Evolutionary conservation across 306 rosid genomes (phyloP).

Genomic region (Prunus mongolica): DNA sequence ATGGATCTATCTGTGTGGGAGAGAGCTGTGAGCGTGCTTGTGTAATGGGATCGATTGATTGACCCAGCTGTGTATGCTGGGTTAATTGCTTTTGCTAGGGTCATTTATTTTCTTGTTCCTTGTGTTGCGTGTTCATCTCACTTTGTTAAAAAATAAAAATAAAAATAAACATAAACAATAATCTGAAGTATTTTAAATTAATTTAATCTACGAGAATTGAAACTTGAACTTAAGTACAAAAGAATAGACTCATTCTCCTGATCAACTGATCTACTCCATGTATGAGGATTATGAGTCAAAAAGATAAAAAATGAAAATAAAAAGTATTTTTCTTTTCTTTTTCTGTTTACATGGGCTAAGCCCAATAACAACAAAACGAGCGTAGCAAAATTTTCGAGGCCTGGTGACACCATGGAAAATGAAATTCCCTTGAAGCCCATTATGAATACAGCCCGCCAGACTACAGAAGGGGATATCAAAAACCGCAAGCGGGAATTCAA

Average conservation of each 20-base stretch:
- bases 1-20: background rate
- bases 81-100: background rate
- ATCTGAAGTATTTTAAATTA: no score
- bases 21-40: background rate
- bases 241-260: fast-evolving
- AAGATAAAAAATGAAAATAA: background rate
- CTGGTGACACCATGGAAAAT: background rate
- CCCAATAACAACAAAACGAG: no score
- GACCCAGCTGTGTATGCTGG: background rate
- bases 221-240: no score
- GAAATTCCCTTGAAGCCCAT: background rate
- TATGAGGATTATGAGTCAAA: no score
- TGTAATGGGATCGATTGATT: background rate
- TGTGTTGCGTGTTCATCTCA: background rate
- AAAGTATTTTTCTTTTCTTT: background rate
- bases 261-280: fast-evolving
- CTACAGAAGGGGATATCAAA: no score
- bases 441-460: no score
- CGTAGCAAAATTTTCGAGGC: background rate
- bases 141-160: no score
- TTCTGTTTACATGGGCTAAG: background rate
- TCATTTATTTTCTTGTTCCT: background rate
- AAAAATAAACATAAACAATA: no score
- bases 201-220: no score
- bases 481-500: background rate